phyloP scores from a whole-genome alignment of 2,329 filamentous ascomycete genomes.

The Davidsoniella virescens region DNA sequence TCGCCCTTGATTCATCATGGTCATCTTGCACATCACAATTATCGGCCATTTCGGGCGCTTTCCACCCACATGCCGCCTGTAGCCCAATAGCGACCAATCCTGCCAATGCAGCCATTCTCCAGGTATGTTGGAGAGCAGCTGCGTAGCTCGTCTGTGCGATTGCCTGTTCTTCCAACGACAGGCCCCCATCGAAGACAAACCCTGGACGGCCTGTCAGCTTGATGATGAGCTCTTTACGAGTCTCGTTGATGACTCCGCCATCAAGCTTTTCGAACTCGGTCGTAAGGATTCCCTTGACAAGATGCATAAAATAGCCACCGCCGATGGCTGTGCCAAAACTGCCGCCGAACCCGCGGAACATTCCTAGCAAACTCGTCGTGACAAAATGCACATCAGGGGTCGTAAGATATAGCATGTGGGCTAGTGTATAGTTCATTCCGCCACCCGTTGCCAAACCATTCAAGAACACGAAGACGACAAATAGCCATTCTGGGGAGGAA shows the following conservation, averaged over 20 bases:
- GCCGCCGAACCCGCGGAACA: slow-evolving; percentile 67
- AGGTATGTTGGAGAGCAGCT: slow-evolving; percentile 28
- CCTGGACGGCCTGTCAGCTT: slow-evolving; percentile 35
- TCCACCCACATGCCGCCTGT: slow-evolving; percentile 37
- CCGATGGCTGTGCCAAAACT: slow-evolving; percentile 68
- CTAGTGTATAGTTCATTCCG: slow-evolving; percentile 63
- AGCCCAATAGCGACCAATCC: slow-evolving; percentile 28
- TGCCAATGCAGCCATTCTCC: slow-evolving; percentile 30
- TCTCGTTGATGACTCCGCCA: slow-evolving; percentile 20
- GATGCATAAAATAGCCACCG: slow-evolving; percentile 55
- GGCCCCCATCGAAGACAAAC: slow-evolving; percentile 28
- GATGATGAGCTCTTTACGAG: slow-evolving; percentile 26
- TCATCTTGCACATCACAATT: slow-evolving; percentile 16
- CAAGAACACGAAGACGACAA: slow-evolving; percentile 44
- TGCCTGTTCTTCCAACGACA: slow-evolving; percentile 25
- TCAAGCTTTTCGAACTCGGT: slow-evolving; percentile 37
- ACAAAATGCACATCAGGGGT: slow-evolving; percentile 52
- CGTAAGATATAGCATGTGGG: slow-evolving; percentile 62
- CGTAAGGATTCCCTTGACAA: slow-evolving; percentile 38
- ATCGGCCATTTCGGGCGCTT: slow-evolving; percentile 23
- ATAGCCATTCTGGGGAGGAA: slow-evolving; percentile 31
- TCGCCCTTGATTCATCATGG: slow-evolving; percentile 19
- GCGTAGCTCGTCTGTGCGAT: slow-evolving; percentile 34
- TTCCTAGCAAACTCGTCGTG: slow-evolving; percentile 58
- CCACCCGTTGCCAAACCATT: slow-evolving; percentile 62